Evolutionary conservation across 352 stramenopile species (phyloP), one percentile per base, ranked within the genome.

Genomic region (Pseudoperonospora humuli): DNA sequence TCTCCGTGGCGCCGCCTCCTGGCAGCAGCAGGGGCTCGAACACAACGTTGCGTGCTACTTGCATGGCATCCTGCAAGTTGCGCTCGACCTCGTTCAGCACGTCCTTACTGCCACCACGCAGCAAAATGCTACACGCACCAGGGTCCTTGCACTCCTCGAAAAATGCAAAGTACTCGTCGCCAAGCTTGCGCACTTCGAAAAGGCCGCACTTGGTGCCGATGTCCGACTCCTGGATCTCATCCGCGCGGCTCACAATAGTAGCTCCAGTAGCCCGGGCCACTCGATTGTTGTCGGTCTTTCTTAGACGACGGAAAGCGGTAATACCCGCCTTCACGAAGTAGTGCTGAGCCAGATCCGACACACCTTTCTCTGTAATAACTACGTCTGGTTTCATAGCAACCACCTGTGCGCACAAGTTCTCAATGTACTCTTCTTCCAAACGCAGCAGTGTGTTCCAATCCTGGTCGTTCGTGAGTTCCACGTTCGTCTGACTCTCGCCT

Each of bases 211-310:
- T 88, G 45, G 86, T 99, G 20, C 97, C 97, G 53, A 99, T 98
- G 70, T 99, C 96, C 26, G 77, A 87, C 72, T 99, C 97, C 61
- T 97, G 82, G 58, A 99, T 98, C 72, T 99, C 96, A 56, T 99
- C 96, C 1, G 96, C 95, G 33, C 96, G 85, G 60, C 79, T 96
- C 5, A 98, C 95, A 72, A 99, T 98, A 7, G 96, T 99, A 7
- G 96, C 96, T 27, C 97, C 96, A 0, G 88, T 96, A 0, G 96
- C 96, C 36, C 94, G 83, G 17, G 96, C 96, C 27, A 99, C 75
- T 41, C 97, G 95, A 76, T 99, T 99, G 86, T 99, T 99, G 77
- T 99, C 97, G 7, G 95, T 99, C 80, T 99, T 99, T 14, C 97
- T 78, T 36, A 99, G 74, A 45, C 97, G 84, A 43, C 97, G 87